Evolutionary conservation across 2,329 filamentous ascomycete genomes (phyloP).

Genomic region (Lasiodiplodia hormozganensis): DNA sequence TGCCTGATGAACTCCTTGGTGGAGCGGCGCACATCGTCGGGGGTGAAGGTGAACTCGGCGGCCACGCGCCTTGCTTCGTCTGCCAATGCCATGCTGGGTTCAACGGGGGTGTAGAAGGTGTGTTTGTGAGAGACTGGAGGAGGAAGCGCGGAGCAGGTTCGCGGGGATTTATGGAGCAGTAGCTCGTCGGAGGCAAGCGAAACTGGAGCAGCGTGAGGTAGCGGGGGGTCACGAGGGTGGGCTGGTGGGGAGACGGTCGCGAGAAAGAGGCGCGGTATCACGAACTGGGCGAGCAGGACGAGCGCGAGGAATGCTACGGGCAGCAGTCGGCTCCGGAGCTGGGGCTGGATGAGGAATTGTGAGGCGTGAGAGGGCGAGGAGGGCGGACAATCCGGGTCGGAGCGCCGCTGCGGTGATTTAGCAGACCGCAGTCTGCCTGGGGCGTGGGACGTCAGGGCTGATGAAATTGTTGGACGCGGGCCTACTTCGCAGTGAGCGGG

Average conservation of each 20-base stretch:
- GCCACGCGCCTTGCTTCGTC: conserved; percentile 81
- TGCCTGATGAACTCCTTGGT: conserved; percentile 86
- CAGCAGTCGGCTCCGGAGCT: conserved; percentile 37
- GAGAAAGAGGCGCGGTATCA: conserved; percentile 46
- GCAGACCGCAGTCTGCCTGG: conserved; percentile 33
- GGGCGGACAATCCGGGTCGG: conserved; percentile 25
- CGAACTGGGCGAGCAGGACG: conserved; percentile 43
- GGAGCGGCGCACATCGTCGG: conserved; percentile 77
- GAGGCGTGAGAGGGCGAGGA: conserved; percentile 18
- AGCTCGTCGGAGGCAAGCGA: conserved; percentile 2
- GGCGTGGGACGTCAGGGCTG: conserved; percentile 30
- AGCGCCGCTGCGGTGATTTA: conserved; percentile 31
- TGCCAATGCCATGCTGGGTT: conserved; percentile 59
- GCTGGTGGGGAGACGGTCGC: conserved; percentile 34
- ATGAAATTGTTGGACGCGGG: conserved; percentile 27
- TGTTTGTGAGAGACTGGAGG: conserved; percentile 17
- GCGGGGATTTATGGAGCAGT: conserved; percentile 29
- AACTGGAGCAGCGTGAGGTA: background rate
- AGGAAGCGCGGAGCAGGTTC: conserved; percentile 19
- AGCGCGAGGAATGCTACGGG: conserved; percentile 43
- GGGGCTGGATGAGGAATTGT: conserved; percentile 29
- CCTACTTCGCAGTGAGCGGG: conserved; percentile 28
- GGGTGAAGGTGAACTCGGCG: conserved; percentile 82
- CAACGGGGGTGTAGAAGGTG: conserved; percentile 36
- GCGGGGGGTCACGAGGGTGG: conserved; percentile 24